Conservation (phyloP, 331 rosid species). For the Quercus tomentella region DNA sequence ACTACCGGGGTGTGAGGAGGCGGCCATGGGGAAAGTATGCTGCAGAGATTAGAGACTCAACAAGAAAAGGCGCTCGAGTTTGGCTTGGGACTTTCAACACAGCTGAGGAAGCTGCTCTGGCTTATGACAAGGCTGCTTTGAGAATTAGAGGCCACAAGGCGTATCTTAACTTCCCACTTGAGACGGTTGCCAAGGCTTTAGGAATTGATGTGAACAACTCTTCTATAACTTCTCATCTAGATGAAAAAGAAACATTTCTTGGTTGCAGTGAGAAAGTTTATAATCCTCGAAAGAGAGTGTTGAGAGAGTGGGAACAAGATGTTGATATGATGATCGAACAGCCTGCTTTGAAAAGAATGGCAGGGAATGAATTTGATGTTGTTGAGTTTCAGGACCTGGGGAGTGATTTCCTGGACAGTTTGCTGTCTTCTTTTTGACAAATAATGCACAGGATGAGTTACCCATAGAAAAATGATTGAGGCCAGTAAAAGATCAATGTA, state of each 20-base stretch:
- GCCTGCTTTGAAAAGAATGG: constrained; percentile 37
- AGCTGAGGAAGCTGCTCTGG: constrained; percentile 86
- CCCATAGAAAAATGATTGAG: neutral
- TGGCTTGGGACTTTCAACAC: constrained; percentile 91
- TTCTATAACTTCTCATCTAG: neutral
- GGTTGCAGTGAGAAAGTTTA: constrained; percentile 3
- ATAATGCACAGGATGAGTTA: neutral
- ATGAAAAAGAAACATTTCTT: neutral
- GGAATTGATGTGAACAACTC: constrained; percentile 13
- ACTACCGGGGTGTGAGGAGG: constrained; percentile 86
- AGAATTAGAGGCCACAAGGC: constrained; percentile 81
- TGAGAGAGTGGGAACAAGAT: constrained; percentile 36
- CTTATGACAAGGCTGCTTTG: constrained; percentile 92
- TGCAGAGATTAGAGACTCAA: constrained; percentile 82
- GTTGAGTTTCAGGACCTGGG: constrained; percentile 84
- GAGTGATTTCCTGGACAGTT: constrained; percentile 76
- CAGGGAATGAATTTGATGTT: constrained; percentile 39
- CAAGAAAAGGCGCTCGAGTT: constrained; percentile 68
- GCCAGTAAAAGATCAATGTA: too few relatives aligned
- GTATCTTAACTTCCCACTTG: constrained; percentile 69
- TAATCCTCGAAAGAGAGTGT: constrained; percentile 30
- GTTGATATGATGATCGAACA: constrained; percentile 22
- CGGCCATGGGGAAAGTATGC: constrained; percentile 98
- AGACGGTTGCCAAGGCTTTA: constrained; percentile 43
- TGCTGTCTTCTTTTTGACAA: constrained; percentile 61